Conservation (phyloP, 345 rosid species). For the Euclidium syriacum region DNA sequence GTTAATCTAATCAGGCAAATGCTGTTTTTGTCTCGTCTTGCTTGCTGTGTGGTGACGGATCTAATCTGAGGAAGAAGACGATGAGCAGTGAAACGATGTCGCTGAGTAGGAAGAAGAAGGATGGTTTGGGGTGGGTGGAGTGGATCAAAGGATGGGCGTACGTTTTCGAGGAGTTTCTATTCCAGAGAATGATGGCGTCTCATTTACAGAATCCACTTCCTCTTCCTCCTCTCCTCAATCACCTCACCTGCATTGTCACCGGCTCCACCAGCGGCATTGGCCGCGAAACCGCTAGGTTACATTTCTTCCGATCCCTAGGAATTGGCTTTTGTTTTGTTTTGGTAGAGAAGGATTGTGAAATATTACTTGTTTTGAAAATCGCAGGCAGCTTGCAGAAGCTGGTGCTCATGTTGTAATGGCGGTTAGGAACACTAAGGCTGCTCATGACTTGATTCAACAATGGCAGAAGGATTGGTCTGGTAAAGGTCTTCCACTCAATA, state of each 20-base stretch:
- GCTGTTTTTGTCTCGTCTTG: no score
- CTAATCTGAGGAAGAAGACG: background rate
- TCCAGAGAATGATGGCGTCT: slow-evolving; percentile 68
- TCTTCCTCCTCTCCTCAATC: slow-evolving; percentile 59
- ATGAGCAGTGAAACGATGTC: background rate
- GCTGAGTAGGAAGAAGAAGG: slow-evolving; percentile 31
- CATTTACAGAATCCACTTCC: slow-evolving; percentile 68
- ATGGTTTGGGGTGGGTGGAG: slow-evolving; percentile 78
- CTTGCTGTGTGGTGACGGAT: no score
- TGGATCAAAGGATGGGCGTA: slow-evolving; percentile 68
- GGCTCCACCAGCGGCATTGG: slow-evolving; percentile 98
- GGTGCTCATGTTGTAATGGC: slow-evolving; percentile 98
- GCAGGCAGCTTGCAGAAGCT: slow-evolving; percentile 79
- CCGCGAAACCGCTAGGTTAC: slow-evolving; percentile 65
- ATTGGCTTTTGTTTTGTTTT: background rate
- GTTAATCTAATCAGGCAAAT: no score
- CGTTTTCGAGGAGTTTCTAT: slow-evolving; percentile 57
- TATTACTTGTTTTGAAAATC: background rate
- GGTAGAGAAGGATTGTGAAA: background rate
- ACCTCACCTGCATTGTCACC: slow-evolving; percentile 73
- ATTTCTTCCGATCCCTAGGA: background rate
- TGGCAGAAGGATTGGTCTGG: slow-evolving; percentile 77
- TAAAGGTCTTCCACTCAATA: slow-evolving; percentile 61
- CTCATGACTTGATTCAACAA: slow-evolving; percentile 59
- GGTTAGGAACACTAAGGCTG: slow-evolving; percentile 69